A percentile compares a stretch with the other conserved stretches of the same genome.
Evolutionary conservation across 179 eudicot genomes (phyloP).

Genomic region (Silene coronaria): DNA sequence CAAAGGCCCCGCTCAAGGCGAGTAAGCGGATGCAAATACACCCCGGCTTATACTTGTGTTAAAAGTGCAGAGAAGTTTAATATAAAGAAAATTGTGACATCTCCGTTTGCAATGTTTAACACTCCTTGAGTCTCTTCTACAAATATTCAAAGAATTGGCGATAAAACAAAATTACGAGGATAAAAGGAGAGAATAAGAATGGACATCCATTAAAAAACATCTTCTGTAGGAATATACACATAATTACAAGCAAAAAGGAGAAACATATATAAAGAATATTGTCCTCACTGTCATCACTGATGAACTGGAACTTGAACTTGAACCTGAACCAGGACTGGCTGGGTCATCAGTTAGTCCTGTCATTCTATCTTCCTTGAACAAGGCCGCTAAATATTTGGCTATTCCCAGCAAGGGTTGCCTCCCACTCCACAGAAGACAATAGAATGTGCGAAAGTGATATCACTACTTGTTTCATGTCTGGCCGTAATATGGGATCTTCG

Average conservation of each 20-base stretch:
- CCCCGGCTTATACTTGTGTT: no score
- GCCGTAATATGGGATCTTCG: constrained; percentile 80
- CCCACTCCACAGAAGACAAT: constrained; percentile 92
- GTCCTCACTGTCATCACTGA: neutral
- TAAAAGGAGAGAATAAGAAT: neutral
- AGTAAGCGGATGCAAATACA: no score
- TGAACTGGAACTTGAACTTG: neutral
- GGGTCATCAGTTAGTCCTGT: neutral
- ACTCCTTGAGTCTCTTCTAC: no score
- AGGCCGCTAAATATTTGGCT: constrained; percentile 97
- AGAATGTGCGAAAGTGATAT: constrained; percentile 82
- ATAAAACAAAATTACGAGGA: neutral
- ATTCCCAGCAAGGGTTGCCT: constrained; percentile 96
- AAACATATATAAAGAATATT: neutral
- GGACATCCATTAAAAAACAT: neutral
- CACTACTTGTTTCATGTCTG: constrained; percentile 93
- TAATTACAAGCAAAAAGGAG: neutral
- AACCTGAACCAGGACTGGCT: neutral
- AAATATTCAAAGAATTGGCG: neutral
- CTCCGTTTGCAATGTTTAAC: no score
- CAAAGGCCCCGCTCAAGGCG: no score
- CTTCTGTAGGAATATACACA: neutral
- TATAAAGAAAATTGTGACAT: no score
- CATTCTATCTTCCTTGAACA: constrained; percentile 71
- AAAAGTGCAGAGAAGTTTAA: no score